phyloP scores from a whole-genome alignment of 306 rosid species.

The Lathyrus tuberosus region DNA sequence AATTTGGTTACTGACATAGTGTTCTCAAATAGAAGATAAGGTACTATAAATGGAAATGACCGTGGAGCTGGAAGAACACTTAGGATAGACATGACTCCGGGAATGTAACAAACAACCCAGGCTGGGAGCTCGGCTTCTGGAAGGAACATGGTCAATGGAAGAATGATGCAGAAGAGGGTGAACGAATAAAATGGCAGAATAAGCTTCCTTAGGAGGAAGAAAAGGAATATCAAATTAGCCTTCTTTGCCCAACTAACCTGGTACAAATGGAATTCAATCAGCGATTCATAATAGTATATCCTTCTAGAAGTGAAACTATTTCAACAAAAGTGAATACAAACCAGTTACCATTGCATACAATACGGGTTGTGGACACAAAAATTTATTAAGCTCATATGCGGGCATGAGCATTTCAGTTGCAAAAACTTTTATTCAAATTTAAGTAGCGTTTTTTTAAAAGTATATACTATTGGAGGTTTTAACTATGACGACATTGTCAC shows the following conservation, averaged over 20 bases:
- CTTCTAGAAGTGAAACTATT: slow-evolving; percentile 35
- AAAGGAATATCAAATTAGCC: slow-evolving; percentile 80
- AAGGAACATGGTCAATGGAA: slow-evolving; percentile 96
- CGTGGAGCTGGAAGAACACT: slow-evolving; percentile 85
- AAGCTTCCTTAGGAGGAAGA: slow-evolving; percentile 95
- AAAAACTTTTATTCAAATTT: background rate
- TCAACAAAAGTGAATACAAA: slow-evolving; percentile 24
- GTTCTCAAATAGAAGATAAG: slow-evolving; percentile 94
- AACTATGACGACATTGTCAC: background rate
- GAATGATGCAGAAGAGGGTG: slow-evolving; percentile 97
- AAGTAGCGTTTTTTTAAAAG: slow-evolving; percentile 14
- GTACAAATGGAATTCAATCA: slow-evolving; percentile 40
- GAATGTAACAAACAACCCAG: slow-evolving; percentile 96
- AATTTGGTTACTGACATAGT: slow-evolving; percentile 98
- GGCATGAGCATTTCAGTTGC: slow-evolving; percentile 15
- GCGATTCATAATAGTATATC: slow-evolving; percentile 9
- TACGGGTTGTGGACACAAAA: background rate
- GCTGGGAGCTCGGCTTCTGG: slow-evolving; percentile 98
- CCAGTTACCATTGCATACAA: slow-evolving; percentile 24
- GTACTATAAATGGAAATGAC: slow-evolving; percentile 89
- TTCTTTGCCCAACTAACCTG: slow-evolving; percentile 90
- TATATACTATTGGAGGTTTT: background rate
- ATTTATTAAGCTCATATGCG: background rate
- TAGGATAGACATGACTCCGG: slow-evolving; percentile 90
- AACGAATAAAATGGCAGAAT: slow-evolving; percentile 95